These are phyloP conservation scores for Mangifera indica DNA, from an alignment of 345 rosid species.

Conservation along the genomic window DNA sequence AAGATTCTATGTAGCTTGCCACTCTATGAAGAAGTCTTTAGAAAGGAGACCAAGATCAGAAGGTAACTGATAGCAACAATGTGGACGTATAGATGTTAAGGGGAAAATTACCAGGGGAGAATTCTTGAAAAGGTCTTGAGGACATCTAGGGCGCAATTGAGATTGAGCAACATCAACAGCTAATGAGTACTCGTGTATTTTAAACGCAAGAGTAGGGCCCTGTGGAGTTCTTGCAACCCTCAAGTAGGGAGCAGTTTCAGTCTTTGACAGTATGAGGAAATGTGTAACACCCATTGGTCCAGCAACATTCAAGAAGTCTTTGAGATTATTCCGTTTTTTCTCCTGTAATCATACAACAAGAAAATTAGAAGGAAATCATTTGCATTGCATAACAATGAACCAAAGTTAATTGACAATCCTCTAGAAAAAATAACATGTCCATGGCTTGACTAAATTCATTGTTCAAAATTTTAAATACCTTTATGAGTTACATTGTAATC, in stretches of 20 bases:
- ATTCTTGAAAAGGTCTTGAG: constrained; percentile 82
- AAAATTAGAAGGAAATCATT: constrained; percentile 8
- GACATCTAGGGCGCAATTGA: constrained; percentile 88
- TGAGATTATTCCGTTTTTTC: constrained; percentile 79
- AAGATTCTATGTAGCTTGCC: background rate
- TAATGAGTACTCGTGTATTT: constrained; percentile 70
- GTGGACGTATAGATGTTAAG: background rate
- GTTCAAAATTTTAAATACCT: background rate
- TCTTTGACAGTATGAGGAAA: constrained; percentile 82
- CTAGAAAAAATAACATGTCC: background rate
- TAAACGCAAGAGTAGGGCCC: constrained; percentile 88
- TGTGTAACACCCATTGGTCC: constrained; percentile 98
- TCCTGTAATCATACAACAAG: constrained; percentile 49
- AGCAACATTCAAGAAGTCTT: constrained; percentile 83
- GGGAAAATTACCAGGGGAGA: constrained; percentile 68
- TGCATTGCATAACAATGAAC: background rate
- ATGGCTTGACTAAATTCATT: background rate
- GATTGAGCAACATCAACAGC: constrained; percentile 81
- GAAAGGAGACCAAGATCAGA: background rate
- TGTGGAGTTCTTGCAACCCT: constrained; percentile 95
- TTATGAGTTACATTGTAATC: background rate
- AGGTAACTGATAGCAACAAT: constrained; percentile 3
- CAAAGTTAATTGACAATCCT: background rate
- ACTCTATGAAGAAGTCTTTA: background rate
- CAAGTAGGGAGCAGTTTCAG: constrained; percentile 58